A percentile compares a stretch with the other conserved stretches of the same genome.
phyloP scores from a whole-genome alignment of 805 yeast species.

The Wickerhamiella hasegawae region DNA sequence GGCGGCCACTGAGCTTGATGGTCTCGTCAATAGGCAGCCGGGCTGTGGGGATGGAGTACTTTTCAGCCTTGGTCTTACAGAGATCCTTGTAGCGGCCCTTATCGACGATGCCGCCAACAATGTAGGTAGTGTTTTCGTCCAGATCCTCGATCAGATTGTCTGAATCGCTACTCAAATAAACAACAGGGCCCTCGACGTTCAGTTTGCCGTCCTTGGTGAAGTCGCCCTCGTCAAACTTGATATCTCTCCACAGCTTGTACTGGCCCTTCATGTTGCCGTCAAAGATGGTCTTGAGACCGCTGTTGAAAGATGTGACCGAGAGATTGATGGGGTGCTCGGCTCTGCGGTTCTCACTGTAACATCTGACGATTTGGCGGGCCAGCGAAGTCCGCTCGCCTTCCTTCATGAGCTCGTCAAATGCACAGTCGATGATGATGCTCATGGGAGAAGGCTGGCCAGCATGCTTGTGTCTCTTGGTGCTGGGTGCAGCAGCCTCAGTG shows the following conservation, averaged over 20 bases:
- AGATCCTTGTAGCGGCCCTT: conserved; percentile 75
- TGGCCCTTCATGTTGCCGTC: conserved; percentile 40
- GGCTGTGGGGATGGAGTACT: conserved; percentile 53
- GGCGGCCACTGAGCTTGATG: conserved; percentile 68
- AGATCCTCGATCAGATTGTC: conserved; percentile 48
- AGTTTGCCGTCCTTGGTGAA: conserved; percentile 24
- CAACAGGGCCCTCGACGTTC: conserved; percentile 15
- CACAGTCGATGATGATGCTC: conserved; percentile 66
- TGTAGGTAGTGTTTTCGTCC: conserved; percentile 56
- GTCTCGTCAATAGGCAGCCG: conserved; percentile 77
- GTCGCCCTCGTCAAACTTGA: conserved; percentile 32
- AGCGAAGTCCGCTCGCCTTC: conserved; percentile 54
- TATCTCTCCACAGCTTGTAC: conserved; percentile 52
- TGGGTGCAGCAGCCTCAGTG: conserved; percentile 19
- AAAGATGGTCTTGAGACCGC: conserved; percentile 49
- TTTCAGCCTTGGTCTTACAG: conserved; percentile 68
- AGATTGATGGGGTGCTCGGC: conserved; percentile 43
- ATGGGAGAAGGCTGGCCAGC: conserved; percentile 26
- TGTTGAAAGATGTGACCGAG: conserved; percentile 47
- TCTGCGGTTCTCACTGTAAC: conserved; percentile 63
- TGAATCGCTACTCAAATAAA: conserved; percentile 81
- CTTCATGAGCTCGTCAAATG: conserved; percentile 78
- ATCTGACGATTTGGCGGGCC: conserved; percentile 64
- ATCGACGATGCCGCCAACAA: conserved; percentile 93
- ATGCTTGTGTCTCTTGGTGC: conserved; percentile 5